phyloP scores from a whole-genome alignment of 352 stramenopile species.

The Pythium folliculosum region DNA sequence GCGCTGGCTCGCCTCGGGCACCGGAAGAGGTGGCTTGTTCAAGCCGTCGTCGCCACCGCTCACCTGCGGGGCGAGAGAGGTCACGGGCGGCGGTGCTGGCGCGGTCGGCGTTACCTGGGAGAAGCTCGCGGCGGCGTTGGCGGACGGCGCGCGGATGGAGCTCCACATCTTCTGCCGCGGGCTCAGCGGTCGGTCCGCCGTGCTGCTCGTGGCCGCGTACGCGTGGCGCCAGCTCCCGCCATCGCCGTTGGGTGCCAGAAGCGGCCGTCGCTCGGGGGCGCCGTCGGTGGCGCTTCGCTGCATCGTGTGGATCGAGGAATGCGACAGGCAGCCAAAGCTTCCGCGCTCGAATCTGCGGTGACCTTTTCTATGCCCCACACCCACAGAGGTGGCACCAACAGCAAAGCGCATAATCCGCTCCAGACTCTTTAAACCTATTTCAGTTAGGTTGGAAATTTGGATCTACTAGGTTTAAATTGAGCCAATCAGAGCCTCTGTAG shows the following conservation, averaged over 20 bases:
- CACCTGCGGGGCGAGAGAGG: neutral
- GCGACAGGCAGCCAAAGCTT: neutral
- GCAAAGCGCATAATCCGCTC: slow-evolving; percentile 6
- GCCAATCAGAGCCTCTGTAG: neutral
- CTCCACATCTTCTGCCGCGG: slow-evolving; percentile 24
- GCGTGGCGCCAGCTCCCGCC: slow-evolving; percentile 10
- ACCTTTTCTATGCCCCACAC: neutral
- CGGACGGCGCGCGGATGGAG: slow-evolving; percentile 8
- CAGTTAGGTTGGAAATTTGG: neutral
- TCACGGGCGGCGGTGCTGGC: neutral
- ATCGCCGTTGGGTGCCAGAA: slow-evolving; percentile 16
- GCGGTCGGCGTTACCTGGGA: neutral
- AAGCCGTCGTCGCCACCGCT: neutral
- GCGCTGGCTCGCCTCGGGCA: slow-evolving; percentile 15
- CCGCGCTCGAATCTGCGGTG: neutral
- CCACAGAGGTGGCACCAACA: neutral
- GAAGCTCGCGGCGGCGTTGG: slow-evolving; percentile 1
- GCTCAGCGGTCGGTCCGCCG: slow-evolving; percentile 1
- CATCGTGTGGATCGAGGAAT: neutral
- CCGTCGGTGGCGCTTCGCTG: slow-evolving; percentile 7
- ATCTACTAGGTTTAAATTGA: neutral
- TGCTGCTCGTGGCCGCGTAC: slow-evolving; percentile 14
- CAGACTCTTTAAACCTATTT: neutral
- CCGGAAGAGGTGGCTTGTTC: neutral
- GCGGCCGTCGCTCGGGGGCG: slow-evolving; percentile 19